These are phyloP conservation scores for Cytospora piceicola DNA, from an alignment of 2,329 filamentous ascomycete species.

Conservation along the genomic window DNA sequence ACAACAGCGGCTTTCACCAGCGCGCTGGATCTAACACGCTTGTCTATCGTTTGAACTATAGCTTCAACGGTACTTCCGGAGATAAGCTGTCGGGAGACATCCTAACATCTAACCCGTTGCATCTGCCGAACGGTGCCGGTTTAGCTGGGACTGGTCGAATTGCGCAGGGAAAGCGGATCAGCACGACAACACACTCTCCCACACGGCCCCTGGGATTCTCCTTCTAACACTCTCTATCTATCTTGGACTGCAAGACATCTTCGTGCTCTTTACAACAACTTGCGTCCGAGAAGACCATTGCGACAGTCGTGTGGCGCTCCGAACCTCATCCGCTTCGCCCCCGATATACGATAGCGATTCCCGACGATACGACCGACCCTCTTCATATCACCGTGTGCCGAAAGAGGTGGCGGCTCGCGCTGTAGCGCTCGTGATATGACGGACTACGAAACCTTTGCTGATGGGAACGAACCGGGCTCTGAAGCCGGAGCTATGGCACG, in stretches of 20 bases:
- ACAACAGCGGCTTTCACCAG: conserved; percentile 1
- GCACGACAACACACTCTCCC: conserved; percentile 11
- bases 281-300: neutral
- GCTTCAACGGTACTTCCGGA: conserved; percentile 25
- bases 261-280: neutral
- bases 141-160: conserved; percentile 4
- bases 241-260: neutral
- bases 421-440: conserved; percentile 49
- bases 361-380: conserved; percentile 2
- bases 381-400: neutral
- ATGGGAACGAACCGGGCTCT: conserved; percentile 49
- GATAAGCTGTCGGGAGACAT: conserved; percentile 11
- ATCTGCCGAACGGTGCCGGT: conserved; percentile 24
- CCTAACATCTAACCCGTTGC: conserved; percentile 9
- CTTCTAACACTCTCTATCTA: neutral
- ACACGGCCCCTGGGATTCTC: neutral
- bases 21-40: conserved; percentile 12
- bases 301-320: neutral
- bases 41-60: conserved; percentile 18
- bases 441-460: conserved; percentile 57
- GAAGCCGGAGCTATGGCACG: conserved; percentile 54
- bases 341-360: neutral
- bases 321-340: neutral
- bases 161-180: conserved; percentile 17
- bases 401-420: conserved; percentile 11